Evolutionary conservation across 2,329 filamentous ascomycete genomes (phyloP).

Genomic region (Blastomyces gilchristii): DNA sequence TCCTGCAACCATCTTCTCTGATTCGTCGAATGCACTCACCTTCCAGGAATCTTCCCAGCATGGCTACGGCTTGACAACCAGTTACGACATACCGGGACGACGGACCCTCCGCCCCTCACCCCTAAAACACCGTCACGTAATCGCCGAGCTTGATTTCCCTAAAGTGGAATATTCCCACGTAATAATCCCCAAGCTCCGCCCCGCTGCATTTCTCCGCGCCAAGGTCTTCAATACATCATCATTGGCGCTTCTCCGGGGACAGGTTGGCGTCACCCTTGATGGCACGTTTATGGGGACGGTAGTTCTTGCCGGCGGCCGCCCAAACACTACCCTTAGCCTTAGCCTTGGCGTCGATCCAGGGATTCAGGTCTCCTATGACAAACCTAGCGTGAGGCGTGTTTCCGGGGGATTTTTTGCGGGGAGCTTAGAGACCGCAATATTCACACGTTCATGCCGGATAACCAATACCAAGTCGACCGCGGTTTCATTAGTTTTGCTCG

Average conservation of each 20-base stretch:
- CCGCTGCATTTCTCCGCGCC: constrained; percentile 34
- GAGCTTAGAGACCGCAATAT: constrained; percentile 22
- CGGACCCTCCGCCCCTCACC: constrained; percentile 30
- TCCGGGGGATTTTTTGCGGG: constrained; percentile 25
- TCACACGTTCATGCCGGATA: constrained; percentile 23
- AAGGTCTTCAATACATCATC: constrained; percentile 30
- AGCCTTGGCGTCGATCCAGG: constrained; percentile 27
- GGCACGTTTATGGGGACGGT: constrained; percentile 24
- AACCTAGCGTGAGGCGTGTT: constrained; percentile 21
- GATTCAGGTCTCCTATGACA: constrained; percentile 24
- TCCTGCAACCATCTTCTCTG: constrained; percentile 6
- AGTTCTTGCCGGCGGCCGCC: constrained; percentile 20
- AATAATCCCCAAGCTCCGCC: constrained; percentile 31
- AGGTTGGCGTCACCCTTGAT: constrained; percentile 22
- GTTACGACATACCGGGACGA: constrained; percentile 31
- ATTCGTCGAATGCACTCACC: constrained; percentile 17
- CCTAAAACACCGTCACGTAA: constrained; percentile 29
- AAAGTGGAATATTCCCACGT: constrained; percentile 30
- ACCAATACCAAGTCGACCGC: constrained; percentile 24
- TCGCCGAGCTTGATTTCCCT: constrained; percentile 28
- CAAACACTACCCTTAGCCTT: constrained; percentile 23
- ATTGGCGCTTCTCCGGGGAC: constrained; percentile 23
- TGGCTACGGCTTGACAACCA: constrained; percentile 34
- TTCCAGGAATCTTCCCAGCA: constrained; percentile 31
- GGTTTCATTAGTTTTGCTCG: constrained; percentile 22